Evolutionary conservation across 805 yeast genomes (phyloP).

Genomic region (Suhomyces vadensis): DNA sequence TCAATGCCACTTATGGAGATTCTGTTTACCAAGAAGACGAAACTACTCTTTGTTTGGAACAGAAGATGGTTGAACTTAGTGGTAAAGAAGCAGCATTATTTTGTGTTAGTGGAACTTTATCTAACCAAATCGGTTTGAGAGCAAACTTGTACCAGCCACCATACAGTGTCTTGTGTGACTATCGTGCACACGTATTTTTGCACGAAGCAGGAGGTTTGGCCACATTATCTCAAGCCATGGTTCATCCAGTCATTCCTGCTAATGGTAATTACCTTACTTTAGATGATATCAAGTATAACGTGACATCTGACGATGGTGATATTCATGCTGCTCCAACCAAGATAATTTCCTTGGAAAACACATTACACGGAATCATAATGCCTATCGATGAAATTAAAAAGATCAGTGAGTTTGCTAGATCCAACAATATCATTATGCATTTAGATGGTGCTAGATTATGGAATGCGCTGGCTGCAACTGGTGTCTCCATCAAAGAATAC

Average conservation of each 20-base stretch:
- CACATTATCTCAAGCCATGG: constrained; percentile 88
- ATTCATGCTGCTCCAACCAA: constrained; percentile 88
- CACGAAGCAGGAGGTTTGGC: constrained; percentile 94
- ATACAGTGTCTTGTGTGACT: constrained; percentile 80
- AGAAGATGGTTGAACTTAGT: constrained; percentile 61
- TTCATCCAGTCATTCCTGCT: constrained; percentile 72
- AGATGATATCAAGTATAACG: constrained; percentile 69
- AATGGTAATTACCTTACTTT: constrained; percentile 77
- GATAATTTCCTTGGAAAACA: constrained; percentile 83
- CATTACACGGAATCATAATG: constrained; percentile 76
- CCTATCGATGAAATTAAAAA: constrained; percentile 77
- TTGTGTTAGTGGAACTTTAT: constrained; percentile 87
- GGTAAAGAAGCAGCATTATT: constrained; percentile 81
- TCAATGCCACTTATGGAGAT: constrained; percentile 68
- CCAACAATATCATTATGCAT: constrained; percentile 62
- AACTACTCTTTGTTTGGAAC: constrained; percentile 65
- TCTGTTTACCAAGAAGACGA: constrained; percentile 86
- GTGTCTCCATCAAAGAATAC: constrained; percentile 65
- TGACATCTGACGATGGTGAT: constrained; percentile 73
- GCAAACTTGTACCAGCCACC: constrained; percentile 81
- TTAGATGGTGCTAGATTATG: constrained; percentile 95
- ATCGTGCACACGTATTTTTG: constrained; percentile 78
- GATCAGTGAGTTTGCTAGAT: constrained; percentile 69
- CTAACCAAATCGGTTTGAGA: constrained; percentile 84
- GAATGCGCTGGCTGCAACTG: constrained; percentile 82